Base-by-base conservation (phyloP, 1,139 yeast species). In the Suhomyces terraborum region DNA sequence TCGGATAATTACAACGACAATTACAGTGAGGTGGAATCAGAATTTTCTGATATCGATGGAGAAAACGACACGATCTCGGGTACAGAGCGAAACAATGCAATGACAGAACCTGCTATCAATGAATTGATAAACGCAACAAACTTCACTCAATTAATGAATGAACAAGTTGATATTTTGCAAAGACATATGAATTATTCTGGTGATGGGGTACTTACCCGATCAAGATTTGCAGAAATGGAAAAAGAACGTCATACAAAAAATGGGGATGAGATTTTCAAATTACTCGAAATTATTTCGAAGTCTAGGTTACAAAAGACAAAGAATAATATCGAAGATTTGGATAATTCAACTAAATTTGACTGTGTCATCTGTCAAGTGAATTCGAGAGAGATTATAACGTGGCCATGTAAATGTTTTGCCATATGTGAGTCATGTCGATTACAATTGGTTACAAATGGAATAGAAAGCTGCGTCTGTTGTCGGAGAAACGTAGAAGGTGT, bases 351-450 rank as follows among this genome's bases (percentile, higher is more conserved):
- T 5, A 49, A 63, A 17, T 55, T 73, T 32, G 77, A 66, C 9
- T 89, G 98, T 63, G 95, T 88, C 3, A 84, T 89, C 2, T 89
- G 98, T 59, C 94, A 86, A 51, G 73, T 75, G 8, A 79, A 84
- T 43, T 76, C 81, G 7, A 73, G 97, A 50, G 88, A 84, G 47
- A 78, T 89, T 31, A 82, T 89, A 12, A 69, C 93, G 3, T 89
- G 97, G 97, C 98, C 98, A 1, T 89, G 98, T 59, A 78, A 82
- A 52, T 89, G 98, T 60, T 79, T 89, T 49, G 89, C 96, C 0
- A 72, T 89, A 7, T 89, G 98, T 61, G 96, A 88, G 48, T 75
- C 79, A 12, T 89, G 98, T 56, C 73, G 97, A 18, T 67, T 82
- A 22, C 78, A 86, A n/a, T 69, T 89, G 42, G 91, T 88, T 3